phyloP scores from a whole-genome alignment of 352 stramenopile genomes.

The Saprolegnia diclina region DNA sequence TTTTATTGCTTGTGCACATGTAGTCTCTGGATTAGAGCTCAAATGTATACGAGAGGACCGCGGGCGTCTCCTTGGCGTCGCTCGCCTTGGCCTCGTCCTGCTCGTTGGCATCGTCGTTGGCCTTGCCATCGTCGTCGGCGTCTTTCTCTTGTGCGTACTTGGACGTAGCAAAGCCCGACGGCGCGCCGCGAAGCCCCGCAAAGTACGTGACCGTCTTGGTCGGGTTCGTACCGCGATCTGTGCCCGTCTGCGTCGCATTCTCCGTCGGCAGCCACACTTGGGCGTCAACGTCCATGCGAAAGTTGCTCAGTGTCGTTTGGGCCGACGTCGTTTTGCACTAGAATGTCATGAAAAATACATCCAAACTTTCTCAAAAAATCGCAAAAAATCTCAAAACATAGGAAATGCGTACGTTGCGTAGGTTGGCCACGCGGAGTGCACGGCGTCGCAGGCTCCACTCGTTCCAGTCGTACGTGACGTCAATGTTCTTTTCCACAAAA shows the following conservation, averaged over 20 bases:
- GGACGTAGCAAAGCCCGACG: slow-evolving; percentile 8
- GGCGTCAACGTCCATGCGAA: slow-evolving; percentile 78
- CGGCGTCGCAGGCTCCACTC: slow-evolving; percentile 89
- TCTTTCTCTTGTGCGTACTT: slow-evolving; percentile 30
- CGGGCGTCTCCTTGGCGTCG: slow-evolving; percentile 33
- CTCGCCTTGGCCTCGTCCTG: slow-evolving; percentile 30
- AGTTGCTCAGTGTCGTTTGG: slow-evolving; percentile 87
- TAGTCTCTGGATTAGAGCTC: slow-evolving; percentile 55
- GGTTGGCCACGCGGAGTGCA: slow-evolving; percentile 87
- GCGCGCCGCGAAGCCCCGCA: slow-evolving; percentile 44
- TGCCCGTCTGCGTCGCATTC: slow-evolving; percentile 73
- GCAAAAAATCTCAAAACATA: not conserved
- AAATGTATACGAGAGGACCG: slow-evolving; percentile 66
- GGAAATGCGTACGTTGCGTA: slow-evolving; percentile 50
- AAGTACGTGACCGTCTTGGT: slow-evolving; percentile 73
- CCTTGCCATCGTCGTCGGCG: slow-evolving; percentile 32
- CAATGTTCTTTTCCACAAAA: slow-evolving; percentile 89
- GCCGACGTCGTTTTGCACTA: slow-evolving; percentile 76
- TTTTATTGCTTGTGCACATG: no score
- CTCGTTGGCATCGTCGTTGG: slow-evolving; percentile 24
- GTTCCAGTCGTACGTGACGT: slow-evolving; percentile 93
- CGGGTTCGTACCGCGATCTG: slow-evolving; percentile 78
- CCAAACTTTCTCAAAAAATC: not conserved
- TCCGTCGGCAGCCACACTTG: slow-evolving; percentile 78
- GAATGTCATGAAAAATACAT: not conserved